Percentiles rank a stretch among this genome's conserved stretches.
Evolutionary conservation across 164 flowering plant species (phyloP).

Genomic region (Annona squamosa): DNA sequence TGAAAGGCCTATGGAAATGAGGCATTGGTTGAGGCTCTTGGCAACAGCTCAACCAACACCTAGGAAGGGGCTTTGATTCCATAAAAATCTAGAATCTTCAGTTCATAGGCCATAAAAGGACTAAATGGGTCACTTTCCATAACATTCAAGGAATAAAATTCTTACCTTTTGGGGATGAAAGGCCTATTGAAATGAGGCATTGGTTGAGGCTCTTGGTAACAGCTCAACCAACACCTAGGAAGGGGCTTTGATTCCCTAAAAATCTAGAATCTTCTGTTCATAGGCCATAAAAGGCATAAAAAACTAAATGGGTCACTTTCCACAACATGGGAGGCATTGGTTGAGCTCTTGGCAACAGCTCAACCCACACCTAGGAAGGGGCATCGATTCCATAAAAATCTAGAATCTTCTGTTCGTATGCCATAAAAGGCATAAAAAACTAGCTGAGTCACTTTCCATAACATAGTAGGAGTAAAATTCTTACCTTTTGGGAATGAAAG

Average conservation of each 20-base stretch:
- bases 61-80: too few relatives aligned
- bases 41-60: too few relatives aligned
- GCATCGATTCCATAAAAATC: too few relatives aligned
- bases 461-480: background rate
- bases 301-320: background rate
- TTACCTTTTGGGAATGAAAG: conserved; percentile 85
- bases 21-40: conserved; percentile 42
- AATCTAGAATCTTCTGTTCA: too few relatives aligned
- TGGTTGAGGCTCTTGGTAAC: too few relatives aligned
- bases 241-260: too few relatives aligned
- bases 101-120: too few relatives aligned
- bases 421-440: background rate
- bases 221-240: too few relatives aligned
- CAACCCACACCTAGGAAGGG: conserved; percentile 9
- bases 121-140: background rate
- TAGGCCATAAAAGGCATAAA: too few relatives aligned
- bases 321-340: conserved; percentile 20
- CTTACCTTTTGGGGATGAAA: conserved; percentile 77
- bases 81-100: too few relatives aligned
- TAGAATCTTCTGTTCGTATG: too few relatives aligned
- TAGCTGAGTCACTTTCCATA: background rate
- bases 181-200: conserved; percentile 98
- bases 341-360: conserved; percentile 87
- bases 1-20: conserved; percentile 84
- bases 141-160: background rate